A percentile compares a stretch with the other conserved stretches of the same genome.
These are phyloP conservation scores for Yamadazyma conglobata DNA, from an alignment of 1,139 yeast species.

Conservation along the genomic window DNA sequence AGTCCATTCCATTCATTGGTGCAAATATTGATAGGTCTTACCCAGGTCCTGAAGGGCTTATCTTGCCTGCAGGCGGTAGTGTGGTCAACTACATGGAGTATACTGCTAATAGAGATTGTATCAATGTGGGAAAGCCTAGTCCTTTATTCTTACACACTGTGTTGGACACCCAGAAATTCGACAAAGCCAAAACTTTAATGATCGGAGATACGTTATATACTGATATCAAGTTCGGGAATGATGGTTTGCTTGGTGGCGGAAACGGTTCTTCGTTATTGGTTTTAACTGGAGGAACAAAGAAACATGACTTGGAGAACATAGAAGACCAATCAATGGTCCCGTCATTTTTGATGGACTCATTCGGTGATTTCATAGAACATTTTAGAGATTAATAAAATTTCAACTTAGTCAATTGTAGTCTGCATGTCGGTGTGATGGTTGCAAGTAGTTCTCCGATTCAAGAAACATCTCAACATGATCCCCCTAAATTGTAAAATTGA, in stretches of 20 bases:
- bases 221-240: conserved; percentile 43
- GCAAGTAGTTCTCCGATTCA: no score
- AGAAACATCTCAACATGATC: no score
- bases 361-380: conserved; percentile 18
- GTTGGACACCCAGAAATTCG: conserved; percentile 25
- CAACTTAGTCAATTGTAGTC: no score
- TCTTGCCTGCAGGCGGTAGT: conserved; percentile 43
- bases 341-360: conserved; percentile 26
- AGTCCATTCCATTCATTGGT: conserved; percentile 36
- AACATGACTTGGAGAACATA: conserved; percentile 20
- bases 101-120: conserved; percentile 30
- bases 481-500: no score
- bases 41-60: conserved; percentile 38
- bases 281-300: conserved; percentile 35
- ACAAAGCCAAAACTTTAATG: conserved; percentile 31
- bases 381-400: not conserved
- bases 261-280: conserved; percentile 35
- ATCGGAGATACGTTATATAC: conserved; percentile 45
- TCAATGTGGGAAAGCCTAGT: conserved; percentile 42
- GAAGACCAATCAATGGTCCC: conserved; percentile 24
- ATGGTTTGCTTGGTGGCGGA: conserved; percentile 30
- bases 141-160: conserved; percentile 28
- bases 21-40: conserved; percentile 40
- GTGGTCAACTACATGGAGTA: conserved; percentile 39
- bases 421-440: no score